Percentiles rank a stretch among this genome's conserved stretches.
Evolutionary conservation across 2,329 filamentous ascomycete species (phyloP).

Genomic region (Hypoxylon sp.): DNA sequence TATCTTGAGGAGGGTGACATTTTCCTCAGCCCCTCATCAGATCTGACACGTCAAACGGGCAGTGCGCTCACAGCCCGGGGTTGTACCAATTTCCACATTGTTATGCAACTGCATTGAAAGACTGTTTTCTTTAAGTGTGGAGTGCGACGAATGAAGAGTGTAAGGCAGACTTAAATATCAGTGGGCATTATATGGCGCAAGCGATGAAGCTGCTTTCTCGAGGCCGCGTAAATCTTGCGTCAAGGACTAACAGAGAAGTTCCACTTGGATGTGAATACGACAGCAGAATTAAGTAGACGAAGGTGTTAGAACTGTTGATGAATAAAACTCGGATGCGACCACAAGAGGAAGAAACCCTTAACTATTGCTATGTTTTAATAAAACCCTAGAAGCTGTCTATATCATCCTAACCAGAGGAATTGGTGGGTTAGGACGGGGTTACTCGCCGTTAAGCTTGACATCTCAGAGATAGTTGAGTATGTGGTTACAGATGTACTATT

Average conservation of each 20-base stretch:
- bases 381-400: neutral
- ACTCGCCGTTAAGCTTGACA: too few species aligned
- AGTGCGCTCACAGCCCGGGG: conserved; percentile 12
- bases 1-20: neutral
- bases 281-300: neutral
- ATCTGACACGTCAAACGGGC: conserved; percentile 6
- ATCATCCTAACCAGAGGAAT: neutral
- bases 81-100: neutral
- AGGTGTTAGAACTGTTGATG: too few species aligned
- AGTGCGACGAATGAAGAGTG: neutral
- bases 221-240: neutral
- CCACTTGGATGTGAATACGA: neutral
- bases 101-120: neutral
- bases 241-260: too few species aligned
- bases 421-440: neutral
- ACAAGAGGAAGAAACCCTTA: too few species aligned
- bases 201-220: neutral
- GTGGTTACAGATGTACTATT: too few species aligned
- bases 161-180: neutral
- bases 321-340: too few species aligned
- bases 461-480: neutral
- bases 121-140: neutral
- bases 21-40: conserved; percentile 12
- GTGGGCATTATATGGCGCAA: neutral
- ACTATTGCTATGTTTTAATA: neutral